Conservation (phyloP, 1,139 yeast genomes). For the Hyphopichia wangnamkhiaoensis region DNA sequence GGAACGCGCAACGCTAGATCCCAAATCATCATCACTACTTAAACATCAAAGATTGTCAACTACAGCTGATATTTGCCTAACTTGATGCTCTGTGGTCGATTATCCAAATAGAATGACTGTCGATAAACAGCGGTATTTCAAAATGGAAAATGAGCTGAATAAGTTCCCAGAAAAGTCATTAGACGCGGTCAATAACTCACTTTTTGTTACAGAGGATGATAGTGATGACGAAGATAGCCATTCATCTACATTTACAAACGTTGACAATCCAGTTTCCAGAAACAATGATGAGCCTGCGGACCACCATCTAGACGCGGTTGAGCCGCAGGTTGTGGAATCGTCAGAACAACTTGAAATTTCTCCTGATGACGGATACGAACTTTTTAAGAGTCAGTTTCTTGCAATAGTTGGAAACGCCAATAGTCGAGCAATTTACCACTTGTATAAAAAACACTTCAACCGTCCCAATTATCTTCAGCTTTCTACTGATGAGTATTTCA, state of each 20-base stretch:
- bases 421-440: constrained; percentile 3
- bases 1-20: neutral
- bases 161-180: neutral
- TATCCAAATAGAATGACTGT: constrained; percentile 4
- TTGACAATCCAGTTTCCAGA: neutral
- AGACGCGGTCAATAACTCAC: neutral
- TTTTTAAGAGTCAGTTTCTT: constrained; percentile 4
- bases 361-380: constrained; percentile 3
- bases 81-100: neutral
- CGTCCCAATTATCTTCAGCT: constrained; percentile 24
- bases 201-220: constrained; percentile 1
- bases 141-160: neutral
- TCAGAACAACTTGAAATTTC: too few relatives aligned
- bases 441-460: constrained; percentile 24
- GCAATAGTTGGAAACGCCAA: constrained; percentile 3
- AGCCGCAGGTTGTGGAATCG: neutral
- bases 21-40: too few relatives aligned
- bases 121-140: constrained; percentile 10
- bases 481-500: constrained; percentile 32
- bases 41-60: too few relatives aligned
- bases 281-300: too few relatives aligned
- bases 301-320: too few relatives aligned
- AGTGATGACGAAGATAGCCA: constrained; percentile 2
- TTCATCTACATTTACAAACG: too few relatives aligned
- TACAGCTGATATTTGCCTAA: neutral